Percentiles rank a stretch among this genome's conserved stretches.
Evolutionary conservation across 768 basidiomycete genomes (phyloP).

Genomic region (Galerina marginata): DNA sequence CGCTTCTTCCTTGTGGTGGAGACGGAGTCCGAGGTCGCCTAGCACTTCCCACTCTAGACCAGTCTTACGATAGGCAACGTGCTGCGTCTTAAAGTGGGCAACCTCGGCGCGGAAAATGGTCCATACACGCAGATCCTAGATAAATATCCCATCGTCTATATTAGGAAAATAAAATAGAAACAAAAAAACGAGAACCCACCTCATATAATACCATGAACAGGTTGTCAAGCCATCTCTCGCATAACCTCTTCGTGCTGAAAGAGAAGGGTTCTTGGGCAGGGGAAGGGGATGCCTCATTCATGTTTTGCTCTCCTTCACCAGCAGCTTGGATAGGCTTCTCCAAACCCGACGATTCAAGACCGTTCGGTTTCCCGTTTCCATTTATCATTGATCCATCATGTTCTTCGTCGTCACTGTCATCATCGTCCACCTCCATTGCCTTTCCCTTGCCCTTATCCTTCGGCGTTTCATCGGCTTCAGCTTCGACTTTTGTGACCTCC

Average conservation of each 20-base stretch:
- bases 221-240: conserved; percentile 98
- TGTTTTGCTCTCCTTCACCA: conserved; percentile 49
- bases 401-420: conserved; percentile 17
- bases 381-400: conserved; percentile 29
- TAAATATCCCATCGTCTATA: neutral
- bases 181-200: conserved; percentile 45
- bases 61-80: conserved; percentile 97
- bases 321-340: conserved; percentile 60
- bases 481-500: conserved; percentile 23
- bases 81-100: conserved; percentile 98
- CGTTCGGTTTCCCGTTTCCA: conserved; percentile 38
- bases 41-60: conserved; percentile 98
- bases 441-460: conserved; percentile 29
- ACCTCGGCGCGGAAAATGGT: conserved; percentile 99
- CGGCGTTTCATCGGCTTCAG: conserved; percentile 19
- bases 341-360: conserved; percentile 34
- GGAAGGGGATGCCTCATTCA: conserved; percentile 40
- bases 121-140: conserved; percentile 93
- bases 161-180: neutral
- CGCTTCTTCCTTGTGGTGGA: conserved; percentile 98
- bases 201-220: conserved; percentile 98
- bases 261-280: conserved; percentile 71
- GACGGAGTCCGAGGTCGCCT: conserved; percentile 89
- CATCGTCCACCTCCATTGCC: conserved; percentile 26
- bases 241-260: conserved; percentile 95